These are phyloP conservation scores for Exserohilum rostratum DNA, from an alignment of 2,329 filamentous ascomycete genomes.

Conservation along the genomic window DNA sequence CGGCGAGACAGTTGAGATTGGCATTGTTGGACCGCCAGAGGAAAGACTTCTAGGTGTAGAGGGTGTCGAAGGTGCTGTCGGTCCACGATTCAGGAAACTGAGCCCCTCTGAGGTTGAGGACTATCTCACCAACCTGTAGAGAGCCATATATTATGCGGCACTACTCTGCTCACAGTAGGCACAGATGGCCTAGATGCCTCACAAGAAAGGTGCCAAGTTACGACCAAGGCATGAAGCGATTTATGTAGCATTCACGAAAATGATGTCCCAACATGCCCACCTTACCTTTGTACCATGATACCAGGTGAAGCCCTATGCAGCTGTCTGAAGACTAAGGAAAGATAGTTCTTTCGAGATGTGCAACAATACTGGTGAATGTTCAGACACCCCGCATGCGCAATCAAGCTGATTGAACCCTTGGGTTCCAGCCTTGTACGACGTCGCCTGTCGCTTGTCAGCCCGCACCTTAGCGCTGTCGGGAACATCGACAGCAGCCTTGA, in stretches of 20 bases:
- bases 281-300: background rate
- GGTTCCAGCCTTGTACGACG: background rate
- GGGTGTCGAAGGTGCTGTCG: slow-evolving; percentile 82
- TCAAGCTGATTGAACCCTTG: background rate
- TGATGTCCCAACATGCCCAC: slow-evolving; percentile 16
- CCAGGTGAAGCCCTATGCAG: background rate
- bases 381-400: no score
- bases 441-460: background rate
- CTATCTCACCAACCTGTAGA: slow-evolving; percentile 96
- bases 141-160: background rate
- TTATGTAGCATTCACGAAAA: slow-evolving; percentile 36
- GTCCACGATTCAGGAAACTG: slow-evolving; percentile 90
- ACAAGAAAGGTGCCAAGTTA: background rate
- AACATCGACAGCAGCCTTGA: background rate
- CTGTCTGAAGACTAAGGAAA: background rate
- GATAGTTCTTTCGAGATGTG: background rate
- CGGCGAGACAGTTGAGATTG: slow-evolving; percentile 97
- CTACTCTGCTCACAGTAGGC: background rate
- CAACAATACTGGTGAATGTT: no score
- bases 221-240: slow-evolving; percentile 21
- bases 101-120: slow-evolving; percentile 99
- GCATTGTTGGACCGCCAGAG: slow-evolving; percentile 93
- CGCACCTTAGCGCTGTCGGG: slow-evolving; percentile 4
- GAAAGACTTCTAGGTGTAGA: slow-evolving; percentile 91
- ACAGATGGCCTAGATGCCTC: slow-evolving; percentile 1